Base-by-base conservation (phyloP, 768 basidiomycete genomes). In the Gautieria morchelliformis region DNA sequence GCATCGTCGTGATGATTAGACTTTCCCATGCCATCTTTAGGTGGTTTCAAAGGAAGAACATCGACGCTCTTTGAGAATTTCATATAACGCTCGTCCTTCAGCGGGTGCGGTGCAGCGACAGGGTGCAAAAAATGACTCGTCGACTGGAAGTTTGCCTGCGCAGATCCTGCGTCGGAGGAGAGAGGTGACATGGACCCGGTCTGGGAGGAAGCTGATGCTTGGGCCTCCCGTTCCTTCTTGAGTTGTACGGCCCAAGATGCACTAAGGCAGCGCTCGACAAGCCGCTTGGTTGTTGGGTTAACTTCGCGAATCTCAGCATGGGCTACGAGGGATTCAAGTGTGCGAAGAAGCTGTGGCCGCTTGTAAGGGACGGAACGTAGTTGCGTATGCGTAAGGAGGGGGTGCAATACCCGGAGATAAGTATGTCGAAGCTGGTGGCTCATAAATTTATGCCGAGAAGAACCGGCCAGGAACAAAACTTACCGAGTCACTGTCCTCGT, bases 371-470 rank as follows among this genome's bases (percentile, higher is more conserved):
- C 71, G 14, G 80, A 73, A 12, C 83, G 83, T 6, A 99, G 77
- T 69, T 99, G 96, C 0, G 95, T 98, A 69, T 90, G 93, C 10
- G 89, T 93, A 44, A 99, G 79, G 4, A 99, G 83, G 0, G 95
- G 96, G 66, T 98, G 91, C 15, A 99, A 77, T 10, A 99, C 96
- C 19, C 96, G 89, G 33, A 98, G 85, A 68, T 93, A 99, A 0
- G 95, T 98, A 68, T 99, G 95, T 50, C 93, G 90, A 45, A 98
- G 77, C 85, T 92, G 63, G 2, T 4, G 15, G 32, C 56, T 20
- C 40, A 41, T 59, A 42, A 58, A 58, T 55, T 19, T 35, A 39
- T n/a, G 39, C 20, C 14, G 19, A 45, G 30, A 7, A 45, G 42
- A 39, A 10, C 52, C 24, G 51, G 10, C 15, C 27, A 27, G 17